Percentiles rank a stretch among this genome's conserved stretches.
Evolutionary conservation across 1,139 yeast species (phyloP).

Genomic region (Chernovozyma aurita): DNA sequence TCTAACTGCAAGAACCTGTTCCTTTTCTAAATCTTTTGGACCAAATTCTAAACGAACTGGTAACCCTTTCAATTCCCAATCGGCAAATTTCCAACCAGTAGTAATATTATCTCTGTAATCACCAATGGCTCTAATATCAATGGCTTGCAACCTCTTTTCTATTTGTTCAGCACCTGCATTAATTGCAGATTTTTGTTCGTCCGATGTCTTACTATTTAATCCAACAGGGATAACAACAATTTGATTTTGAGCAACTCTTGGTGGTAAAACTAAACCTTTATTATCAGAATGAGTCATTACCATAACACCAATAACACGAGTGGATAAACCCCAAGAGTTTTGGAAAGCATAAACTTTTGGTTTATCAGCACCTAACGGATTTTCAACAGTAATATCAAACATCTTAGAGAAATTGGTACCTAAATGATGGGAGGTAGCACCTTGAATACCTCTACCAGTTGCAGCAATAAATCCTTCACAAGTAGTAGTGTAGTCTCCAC

Average conservation of each 20-base stretch:
- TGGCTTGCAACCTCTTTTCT: conserved; percentile 51
- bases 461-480: conserved; percentile 96
- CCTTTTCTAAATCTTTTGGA: conserved; percentile 84
- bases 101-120: conserved; percentile 93
- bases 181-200: conserved; percentile 67
- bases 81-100: conserved; percentile 98
- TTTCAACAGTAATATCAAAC: conserved; percentile 94
- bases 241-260: conserved; percentile 91
- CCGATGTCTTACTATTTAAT: conserved; percentile 78
- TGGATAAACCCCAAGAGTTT: conserved; percentile 98
- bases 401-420: conserved; percentile 98
- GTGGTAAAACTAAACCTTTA: conserved; percentile 97
- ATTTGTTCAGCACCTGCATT: conserved; percentile 65
- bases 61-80: conserved; percentile 94
- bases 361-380: conserved; percentile 84
- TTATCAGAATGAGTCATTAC: conserved; percentile 98
- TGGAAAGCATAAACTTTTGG: conserved; percentile 89
- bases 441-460: conserved; percentile 99
- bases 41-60: conserved; percentile 95
- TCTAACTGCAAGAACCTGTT: conserved; percentile 83
- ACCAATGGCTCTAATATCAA: conserved; percentile 70
- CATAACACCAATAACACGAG: conserved; percentile 99
- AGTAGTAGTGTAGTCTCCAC: conserved; percentile 93
- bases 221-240: conserved; percentile 95
- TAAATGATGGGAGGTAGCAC: conserved; percentile 96